A percentile compares a stretch with the other conserved stretches of the same genome.
These are phyloP conservation scores for Neurospora sp. DNA, from an alignment of 2,329 filamentous ascomycete genomes.

Conservation along the genomic window DNA sequence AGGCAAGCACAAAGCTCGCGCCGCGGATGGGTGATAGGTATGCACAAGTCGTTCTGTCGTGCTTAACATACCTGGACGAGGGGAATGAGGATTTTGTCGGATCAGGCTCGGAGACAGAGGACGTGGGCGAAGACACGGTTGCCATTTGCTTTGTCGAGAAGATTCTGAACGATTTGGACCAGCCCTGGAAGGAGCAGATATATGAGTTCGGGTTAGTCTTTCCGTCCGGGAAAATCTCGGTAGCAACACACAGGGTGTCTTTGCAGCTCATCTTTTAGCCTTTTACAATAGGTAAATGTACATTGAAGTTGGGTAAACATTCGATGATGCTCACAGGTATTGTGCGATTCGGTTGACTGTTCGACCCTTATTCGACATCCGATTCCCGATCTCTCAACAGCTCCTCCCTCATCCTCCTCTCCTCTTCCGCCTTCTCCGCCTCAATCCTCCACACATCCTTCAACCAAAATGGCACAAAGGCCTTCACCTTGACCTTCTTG, in stretches of 20 bases:
- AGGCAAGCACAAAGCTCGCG: constrained; percentile 13
- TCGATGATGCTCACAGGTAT: background rate
- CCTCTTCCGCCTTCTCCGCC: background rate
- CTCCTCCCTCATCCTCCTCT: background rate
- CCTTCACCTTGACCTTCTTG: constrained; percentile 54
- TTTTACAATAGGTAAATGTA: background rate
- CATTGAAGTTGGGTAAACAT: background rate
- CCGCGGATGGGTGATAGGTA: constrained; percentile 22
- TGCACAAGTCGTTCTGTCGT: constrained; percentile 22
- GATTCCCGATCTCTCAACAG: background rate
- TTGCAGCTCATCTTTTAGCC: too few relatives aligned
- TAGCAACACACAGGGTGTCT: too few relatives aligned
- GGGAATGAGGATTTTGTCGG: constrained; percentile 22
- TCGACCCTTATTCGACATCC: background rate
- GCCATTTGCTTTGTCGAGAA: background rate
- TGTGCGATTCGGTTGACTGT: background rate
- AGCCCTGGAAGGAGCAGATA: background rate
- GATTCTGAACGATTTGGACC: background rate
- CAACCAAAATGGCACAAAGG: constrained; percentile 77
- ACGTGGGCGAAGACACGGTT: background rate
- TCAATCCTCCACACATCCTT: constrained; percentile 27
- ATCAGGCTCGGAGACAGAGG: background rate
- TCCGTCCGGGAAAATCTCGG: too few relatives aligned
- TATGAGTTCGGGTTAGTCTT: too few relatives aligned
- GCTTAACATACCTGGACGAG: constrained; percentile 26